phyloP scores from a whole-genome alignment of 1,284 basidiomycete species.

The Pyrrhoderma noxium region DNA sequence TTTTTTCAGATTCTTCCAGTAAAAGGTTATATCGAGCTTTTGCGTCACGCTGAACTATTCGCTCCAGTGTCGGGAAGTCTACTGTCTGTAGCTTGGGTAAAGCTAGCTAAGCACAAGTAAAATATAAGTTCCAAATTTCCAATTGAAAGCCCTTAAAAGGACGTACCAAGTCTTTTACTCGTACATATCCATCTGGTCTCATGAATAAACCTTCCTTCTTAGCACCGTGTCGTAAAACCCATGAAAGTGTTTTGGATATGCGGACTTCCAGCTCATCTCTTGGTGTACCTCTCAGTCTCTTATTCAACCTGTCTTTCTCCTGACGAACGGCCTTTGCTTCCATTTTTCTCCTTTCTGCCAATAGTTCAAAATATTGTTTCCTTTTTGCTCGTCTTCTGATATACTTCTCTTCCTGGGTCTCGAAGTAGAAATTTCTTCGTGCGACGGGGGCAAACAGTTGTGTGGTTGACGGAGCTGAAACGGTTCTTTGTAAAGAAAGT shows the following conservation, averaged over 20 bases:
- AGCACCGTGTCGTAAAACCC: constrained; percentile 67
- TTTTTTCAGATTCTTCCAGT: constrained; percentile 33
- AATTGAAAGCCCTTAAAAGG: neutral
- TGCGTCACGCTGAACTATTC: constrained; percentile 66
- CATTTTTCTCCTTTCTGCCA: neutral
- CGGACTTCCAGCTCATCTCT: constrained; percentile 17
- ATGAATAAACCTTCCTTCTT: constrained; percentile 50
- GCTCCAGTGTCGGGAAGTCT: constrained; percentile 52
- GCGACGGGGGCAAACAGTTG: too few species aligned
- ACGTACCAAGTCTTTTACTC: constrained; percentile 53
- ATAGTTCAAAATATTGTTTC: neutral
- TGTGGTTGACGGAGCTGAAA: too few species aligned
- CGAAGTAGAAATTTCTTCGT: too few species aligned
- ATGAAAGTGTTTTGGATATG: constrained; percentile 57
- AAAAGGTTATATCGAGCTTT: constrained; percentile 76
- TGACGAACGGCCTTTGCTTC: neutral
- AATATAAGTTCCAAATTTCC: neutral
- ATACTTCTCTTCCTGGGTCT: too few species aligned
- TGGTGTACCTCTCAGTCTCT: constrained; percentile 5
- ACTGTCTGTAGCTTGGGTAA: constrained; percentile 46
- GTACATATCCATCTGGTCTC: constrained; percentile 60
- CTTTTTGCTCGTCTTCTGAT: neutral
- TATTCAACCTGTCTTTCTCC: neutral
- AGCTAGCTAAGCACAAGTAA: constrained; percentile 35
- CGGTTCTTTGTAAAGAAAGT: too few species aligned